Percentiles rank a stretch among this genome's conserved stretches.
Conservation (phyloP, 495 filamentous ascomycete species). For the Penicillium lividum region DNA sequence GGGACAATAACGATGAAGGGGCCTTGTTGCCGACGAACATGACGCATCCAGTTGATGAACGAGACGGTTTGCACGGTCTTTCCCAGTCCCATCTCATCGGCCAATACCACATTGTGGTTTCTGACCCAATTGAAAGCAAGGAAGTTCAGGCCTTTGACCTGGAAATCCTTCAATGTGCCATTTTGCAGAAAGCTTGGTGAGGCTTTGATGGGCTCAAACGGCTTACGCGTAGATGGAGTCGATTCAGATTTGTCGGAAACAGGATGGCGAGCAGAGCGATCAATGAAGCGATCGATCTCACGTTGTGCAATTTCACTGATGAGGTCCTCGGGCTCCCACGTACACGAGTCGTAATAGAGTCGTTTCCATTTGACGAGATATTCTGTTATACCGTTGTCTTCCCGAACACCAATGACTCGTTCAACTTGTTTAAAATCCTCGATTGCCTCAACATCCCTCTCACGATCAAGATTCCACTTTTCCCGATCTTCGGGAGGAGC, state of each 20-base stretch:
- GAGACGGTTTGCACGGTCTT: constrained; percentile 98
- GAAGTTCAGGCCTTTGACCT: constrained; percentile 92
- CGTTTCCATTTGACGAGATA: constrained; percentile 93
- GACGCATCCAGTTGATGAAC: constrained; percentile 97
- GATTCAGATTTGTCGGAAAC: constrained; percentile 73
- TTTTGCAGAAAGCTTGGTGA: constrained; percentile 84
- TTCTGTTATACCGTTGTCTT: constrained; percentile 66
- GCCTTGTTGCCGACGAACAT: constrained; percentile 84
- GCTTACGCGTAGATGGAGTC: constrained; percentile 68
- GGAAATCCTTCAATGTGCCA: constrained; percentile 89
- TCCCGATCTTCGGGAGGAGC: constrained; percentile 84
- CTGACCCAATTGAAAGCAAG: constrained; percentile 91
- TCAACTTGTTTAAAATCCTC: constrained; percentile 88
- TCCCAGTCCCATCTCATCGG: constrained; percentile 97
- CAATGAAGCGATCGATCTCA: constrained; percentile 87
- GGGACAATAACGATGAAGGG: constrained; percentile 96
- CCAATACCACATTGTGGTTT: constrained; percentile 89
- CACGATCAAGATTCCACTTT: constrained; percentile 85
- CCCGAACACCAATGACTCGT: constrained; percentile 79
- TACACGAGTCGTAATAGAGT: constrained; percentile 86
- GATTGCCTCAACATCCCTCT: constrained; percentile 79
- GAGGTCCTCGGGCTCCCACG: constrained; percentile 82
- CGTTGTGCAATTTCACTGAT: constrained; percentile 75
- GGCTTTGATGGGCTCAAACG: constrained; percentile 69
- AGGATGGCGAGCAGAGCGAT: constrained; percentile 73